Evolutionary conservation across 2,329 filamentous ascomycete genomes (phyloP), one percentile per base, ranked within the genome.

Genomic region (Aspergillus quadricinctus): DNA sequence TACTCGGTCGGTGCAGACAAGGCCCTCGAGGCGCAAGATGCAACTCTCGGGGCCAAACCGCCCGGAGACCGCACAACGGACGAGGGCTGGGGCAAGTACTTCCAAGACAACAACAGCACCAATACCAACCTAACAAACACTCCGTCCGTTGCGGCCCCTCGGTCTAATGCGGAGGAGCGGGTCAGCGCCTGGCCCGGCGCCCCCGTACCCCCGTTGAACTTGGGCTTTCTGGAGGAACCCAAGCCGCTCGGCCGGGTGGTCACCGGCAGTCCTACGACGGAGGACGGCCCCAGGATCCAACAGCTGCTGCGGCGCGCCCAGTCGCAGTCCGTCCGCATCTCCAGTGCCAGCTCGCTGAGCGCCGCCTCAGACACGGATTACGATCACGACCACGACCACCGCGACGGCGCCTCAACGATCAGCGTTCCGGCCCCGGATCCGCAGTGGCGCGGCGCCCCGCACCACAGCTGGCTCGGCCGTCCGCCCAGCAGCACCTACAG

Each of bases 81-180:
- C 49, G 77, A 78, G 61, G 77, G 77, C 46, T 80, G 78, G 78
- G 71, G 74, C 57, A 77, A 75, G 53, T 80, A 80, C 64, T 80
- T 80, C 64, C 69, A 77, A 50, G 69, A 74, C 49, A 71, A 74
- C 35, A 67, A 52, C 49, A 54, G 65, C 11, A 65, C 64, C 8
- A 14, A 23, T 23, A 23, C 43, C 21, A 65, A 65, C 41, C 57
- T 70, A n/a, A 57, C 55, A 14, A 61, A 62, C 45, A 61, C 60
- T 55, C 59, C 31, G 14, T 27, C 65, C 68, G 56, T 49, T 27
- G 48, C 29, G 21, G 28, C 27, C 28, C 17, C 49, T 8, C 50
- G 53, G 17, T 43, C 46, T 3, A 68, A 69, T 57, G 71, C 73
- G 9, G 74, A 74, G 53, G 72, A 73, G 53, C 69, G 71, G 19